These are phyloP conservation scores for Stentor roeselii DNA, from an alignment of 73 alveolate species.

Conservation along the genomic window DNA sequence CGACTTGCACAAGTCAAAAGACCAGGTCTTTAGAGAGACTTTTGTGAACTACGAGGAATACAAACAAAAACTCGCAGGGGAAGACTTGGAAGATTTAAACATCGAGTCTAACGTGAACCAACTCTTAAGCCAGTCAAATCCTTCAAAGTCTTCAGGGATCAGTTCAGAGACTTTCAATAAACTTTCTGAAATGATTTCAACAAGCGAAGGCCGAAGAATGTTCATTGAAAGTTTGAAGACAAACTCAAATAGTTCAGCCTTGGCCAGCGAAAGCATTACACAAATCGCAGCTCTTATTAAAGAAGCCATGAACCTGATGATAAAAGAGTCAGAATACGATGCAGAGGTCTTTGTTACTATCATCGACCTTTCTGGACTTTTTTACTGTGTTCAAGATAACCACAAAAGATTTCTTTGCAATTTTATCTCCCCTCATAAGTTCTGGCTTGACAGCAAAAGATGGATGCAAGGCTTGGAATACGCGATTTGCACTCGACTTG, in stretches of 20 bases:
- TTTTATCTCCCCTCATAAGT: not conserved
- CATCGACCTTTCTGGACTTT: not conserved
- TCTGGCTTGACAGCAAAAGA: slow-evolving; percentile 13
- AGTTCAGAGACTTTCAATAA: not conserved
- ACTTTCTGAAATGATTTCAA: not conserved
- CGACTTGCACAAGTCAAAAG: slow-evolving; percentile 7
- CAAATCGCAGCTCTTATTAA: slow-evolving; percentile 17
- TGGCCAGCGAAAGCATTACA: not conserved
- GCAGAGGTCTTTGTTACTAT: not conserved
- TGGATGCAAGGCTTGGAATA: not conserved
- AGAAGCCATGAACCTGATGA: not conserved
- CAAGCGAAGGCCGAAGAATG: slow-evolving; percentile 7
- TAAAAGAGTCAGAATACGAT: not conserved
- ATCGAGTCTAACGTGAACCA: not conserved
- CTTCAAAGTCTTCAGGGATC: not conserved
- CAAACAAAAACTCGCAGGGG: not conserved
- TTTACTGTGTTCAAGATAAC: not conserved
- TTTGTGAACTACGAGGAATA: slow-evolving; percentile 3
- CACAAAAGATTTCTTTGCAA: not conserved
- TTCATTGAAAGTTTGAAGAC: not conserved
- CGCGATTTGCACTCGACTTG: not conserved
- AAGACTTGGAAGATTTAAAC: not conserved
- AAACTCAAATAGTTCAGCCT: not conserved
- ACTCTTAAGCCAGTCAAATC: not conserved
- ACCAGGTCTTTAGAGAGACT: not conserved